These are phyloP conservation scores for Neurospora crassa DNA, from an alignment of 2,329 filamentous ascomycete species.

Conservation along the genomic window DNA sequence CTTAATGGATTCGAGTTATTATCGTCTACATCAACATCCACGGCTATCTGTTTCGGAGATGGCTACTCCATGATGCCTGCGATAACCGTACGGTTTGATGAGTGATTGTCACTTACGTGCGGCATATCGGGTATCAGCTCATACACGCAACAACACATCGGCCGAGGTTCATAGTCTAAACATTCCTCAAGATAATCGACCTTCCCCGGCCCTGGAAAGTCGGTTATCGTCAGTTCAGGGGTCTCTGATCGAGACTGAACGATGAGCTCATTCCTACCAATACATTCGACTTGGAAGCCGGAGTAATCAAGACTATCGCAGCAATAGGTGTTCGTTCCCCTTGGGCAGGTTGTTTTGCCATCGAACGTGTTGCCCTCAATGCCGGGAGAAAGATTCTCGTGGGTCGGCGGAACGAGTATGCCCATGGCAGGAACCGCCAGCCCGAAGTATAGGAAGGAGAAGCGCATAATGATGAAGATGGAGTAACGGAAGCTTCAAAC, in stretches of 20 bases:
- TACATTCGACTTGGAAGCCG: conserved; percentile 6
- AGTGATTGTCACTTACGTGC: neutral
- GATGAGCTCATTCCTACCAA: conserved; percentile 3
- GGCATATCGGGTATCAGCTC: neutral
- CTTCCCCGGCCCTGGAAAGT: conserved; percentile 1
- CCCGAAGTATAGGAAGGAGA: neutral
- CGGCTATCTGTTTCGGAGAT: neutral
- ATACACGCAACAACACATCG: conserved; percentile 8
- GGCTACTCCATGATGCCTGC: neutral
- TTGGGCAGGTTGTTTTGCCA: neutral
- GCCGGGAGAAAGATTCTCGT: neutral
- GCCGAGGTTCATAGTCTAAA: conserved; percentile 1
- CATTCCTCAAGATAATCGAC: conserved; percentile 5
- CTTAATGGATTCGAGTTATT: neutral
- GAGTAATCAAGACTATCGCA: conserved; percentile 7
- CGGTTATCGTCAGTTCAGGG: neutral
- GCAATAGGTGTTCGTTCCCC: neutral
- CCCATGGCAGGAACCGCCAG: neutral
- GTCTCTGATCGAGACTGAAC: neutral
- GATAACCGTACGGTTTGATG: neutral
- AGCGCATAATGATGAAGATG: neutral
- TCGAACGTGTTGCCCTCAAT: neutral
- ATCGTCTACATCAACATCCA: neutral
- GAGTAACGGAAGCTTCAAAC: no score
- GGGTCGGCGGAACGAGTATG: neutral